Evolutionary conservation across 495 filamentous ascomycete species (phyloP).

Genomic region (Hypoxylon cercidicola): DNA sequence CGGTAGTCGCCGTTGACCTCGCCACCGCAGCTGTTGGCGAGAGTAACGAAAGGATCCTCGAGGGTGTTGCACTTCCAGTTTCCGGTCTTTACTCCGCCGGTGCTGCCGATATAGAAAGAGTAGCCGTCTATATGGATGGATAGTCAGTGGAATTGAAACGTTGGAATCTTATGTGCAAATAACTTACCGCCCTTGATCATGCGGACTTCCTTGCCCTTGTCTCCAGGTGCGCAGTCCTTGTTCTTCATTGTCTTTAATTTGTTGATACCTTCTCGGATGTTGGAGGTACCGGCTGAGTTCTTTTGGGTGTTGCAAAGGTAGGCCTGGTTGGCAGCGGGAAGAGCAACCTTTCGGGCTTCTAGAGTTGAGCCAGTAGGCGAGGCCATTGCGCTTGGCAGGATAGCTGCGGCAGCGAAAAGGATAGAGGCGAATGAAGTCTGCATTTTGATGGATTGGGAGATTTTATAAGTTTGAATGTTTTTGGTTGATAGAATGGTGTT

Average conservation of each 20-base stretch:
- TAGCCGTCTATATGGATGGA: not conserved
- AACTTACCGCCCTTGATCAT: constrained; percentile 4
- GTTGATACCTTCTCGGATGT: too few species aligned
- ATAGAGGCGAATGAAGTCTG: constrained; percentile 10
- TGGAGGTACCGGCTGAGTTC: too few species aligned
- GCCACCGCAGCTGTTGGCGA: not conserved
- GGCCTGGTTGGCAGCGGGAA: not conserved
- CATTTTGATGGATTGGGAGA: constrained; percentile 1
- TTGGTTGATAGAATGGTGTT: too few species aligned
- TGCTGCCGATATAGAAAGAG: not conserved
- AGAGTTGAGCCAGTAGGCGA: too few species aligned
- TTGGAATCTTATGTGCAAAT: not conserved
- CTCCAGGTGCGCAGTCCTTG: too few species aligned
- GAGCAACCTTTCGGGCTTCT: too few species aligned
- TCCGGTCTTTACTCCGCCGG: not conserved
- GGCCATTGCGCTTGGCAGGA: not conserved
- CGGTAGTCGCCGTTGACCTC: constrained; percentile 8
- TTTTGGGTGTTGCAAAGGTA: not conserved
- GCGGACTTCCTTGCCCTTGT: not conserved
- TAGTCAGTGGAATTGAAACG: not conserved
- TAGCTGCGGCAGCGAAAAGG: not conserved
- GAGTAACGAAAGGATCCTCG: not conserved
- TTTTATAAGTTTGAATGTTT: too few species aligned
- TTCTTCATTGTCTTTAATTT: too few species aligned
- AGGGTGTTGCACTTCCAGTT: not conserved